Conservation (phyloP, 768 basidiomycete genomes). For the Dentipellis fragilis region DNA sequence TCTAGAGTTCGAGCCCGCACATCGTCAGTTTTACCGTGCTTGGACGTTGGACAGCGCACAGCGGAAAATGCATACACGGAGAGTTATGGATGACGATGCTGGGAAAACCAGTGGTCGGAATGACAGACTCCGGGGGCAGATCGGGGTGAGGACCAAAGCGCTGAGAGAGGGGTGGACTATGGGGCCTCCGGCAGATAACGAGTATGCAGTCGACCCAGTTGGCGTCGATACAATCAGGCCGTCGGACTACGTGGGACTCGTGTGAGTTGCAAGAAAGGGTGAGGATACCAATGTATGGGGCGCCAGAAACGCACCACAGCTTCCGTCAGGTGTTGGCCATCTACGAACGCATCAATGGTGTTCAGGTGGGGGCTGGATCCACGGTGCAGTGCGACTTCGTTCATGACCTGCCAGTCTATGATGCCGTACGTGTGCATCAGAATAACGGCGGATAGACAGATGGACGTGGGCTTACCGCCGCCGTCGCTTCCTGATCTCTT, state of each 20-base stretch:
- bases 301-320: conserved; percentile 60
- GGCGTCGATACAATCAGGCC: conserved; percentile 92
- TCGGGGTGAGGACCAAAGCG: conserved; percentile 88
- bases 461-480: conserved; percentile 34
- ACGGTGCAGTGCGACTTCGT: conserved; percentile 88
- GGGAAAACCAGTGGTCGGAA: conserved; percentile 92
- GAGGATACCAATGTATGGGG: not conserved
- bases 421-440: conserved; percentile 4
- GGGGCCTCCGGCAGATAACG: conserved; percentile 89
- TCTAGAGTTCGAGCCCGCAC: conserved; percentile 31
- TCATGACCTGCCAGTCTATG: conserved; percentile 95
- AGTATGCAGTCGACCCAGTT: conserved; percentile 95
- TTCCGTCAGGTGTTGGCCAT: conserved; percentile 92
- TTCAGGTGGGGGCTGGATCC: conserved; percentile 88
- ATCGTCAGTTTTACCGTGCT: too few relatives aligned
- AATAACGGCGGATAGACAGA: not conserved
- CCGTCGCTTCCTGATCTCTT: conserved; percentile 44
- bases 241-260: conserved; percentile 53
- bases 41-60: not conserved
- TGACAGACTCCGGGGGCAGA: conserved; percentile 85
- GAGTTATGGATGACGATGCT: conserved; percentile 62
- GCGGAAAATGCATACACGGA: conserved; percentile 40
- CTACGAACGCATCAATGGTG: conserved; percentile 88
- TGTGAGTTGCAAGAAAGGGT: conserved; percentile 1
- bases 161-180: conserved; percentile 91